Conservation (phyloP, 75 land plant species). For the Gnetum montanum region DNA sequence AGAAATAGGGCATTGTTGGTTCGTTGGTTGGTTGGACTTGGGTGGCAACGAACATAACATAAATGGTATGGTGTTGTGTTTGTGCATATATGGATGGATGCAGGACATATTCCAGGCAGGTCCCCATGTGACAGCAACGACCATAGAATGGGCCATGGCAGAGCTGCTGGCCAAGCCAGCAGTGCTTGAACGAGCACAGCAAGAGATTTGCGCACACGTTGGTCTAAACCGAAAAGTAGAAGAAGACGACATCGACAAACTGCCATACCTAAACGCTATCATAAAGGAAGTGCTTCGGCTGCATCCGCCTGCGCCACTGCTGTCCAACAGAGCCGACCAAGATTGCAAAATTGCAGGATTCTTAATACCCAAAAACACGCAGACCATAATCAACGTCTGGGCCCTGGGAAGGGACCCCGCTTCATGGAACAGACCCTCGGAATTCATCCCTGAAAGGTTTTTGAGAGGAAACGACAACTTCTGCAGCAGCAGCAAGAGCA, state of each 20-base stretch:
- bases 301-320: slow-evolving; percentile 16
- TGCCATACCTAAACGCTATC: slow-evolving; percentile 8
- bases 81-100: not conserved
- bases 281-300: slow-evolving; percentile 17
- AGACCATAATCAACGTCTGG: slow-evolving; percentile 5
- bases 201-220: slow-evolving; percentile 4
- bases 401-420: slow-evolving; percentile 8
- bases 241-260: slow-evolving; percentile 5
- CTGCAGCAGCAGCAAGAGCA: not conserved
- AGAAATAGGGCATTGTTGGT: too few relatives aligned
- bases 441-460: slow-evolving; percentile 3
- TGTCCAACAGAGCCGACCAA: slow-evolving; percentile 3
- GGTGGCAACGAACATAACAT: too few relatives aligned
- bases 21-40: too few relatives aligned
- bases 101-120: slow-evolving; percentile 10
- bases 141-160: slow-evolving; percentile 12
- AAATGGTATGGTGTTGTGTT: too few relatives aligned
- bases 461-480: not conserved
- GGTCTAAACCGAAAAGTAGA: slow-evolving; percentile 2
- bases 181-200: not conserved
- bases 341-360: slow-evolving; percentile 3
- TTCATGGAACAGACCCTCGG: not conserved
- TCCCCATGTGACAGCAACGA: slow-evolving; percentile 2
- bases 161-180: slow-evolving; percentile 11
- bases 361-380: slow-evolving; percentile 1